Evolutionary conservation across 2,329 filamentous ascomycete species (phyloP).

Genomic region (Monilinia laxa): DNA sequence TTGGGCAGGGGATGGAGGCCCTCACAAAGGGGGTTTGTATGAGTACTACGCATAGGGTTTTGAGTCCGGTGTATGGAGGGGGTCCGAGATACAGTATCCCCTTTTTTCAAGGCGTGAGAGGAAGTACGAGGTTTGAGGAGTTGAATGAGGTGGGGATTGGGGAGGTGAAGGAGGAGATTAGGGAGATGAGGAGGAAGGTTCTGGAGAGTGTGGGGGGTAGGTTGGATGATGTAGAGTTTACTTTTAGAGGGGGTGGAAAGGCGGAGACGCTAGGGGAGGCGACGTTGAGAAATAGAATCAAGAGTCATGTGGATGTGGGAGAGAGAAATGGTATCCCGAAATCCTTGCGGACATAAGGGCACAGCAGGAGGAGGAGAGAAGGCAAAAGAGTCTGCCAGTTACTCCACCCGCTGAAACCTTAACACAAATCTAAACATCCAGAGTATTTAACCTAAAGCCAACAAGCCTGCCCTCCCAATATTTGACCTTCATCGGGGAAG

Average conservation of each 20-base stretch:
- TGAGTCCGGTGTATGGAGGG: slow-evolving; percentile 67
- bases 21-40: slow-evolving; percentile 80
- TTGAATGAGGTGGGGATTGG: slow-evolving; percentile 49
- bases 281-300: slow-evolving; percentile 78
- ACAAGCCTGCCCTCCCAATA: background rate
- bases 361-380: slow-evolving; percentile 51
- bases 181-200: slow-evolving; percentile 59
- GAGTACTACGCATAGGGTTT: slow-evolving; percentile 77
- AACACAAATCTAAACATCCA: background rate
- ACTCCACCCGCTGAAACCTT: slow-evolving; percentile 18
- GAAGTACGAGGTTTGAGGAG: slow-evolving; percentile 72
- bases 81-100: slow-evolving; percentile 78
- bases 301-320: slow-evolving; percentile 84
- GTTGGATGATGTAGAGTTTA: slow-evolving; percentile 81
- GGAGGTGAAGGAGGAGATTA: slow-evolving; percentile 59
- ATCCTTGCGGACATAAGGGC: slow-evolving; percentile 53
- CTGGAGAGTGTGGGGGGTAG: slow-evolving; percentile 55
- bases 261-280: slow-evolving; percentile 74
- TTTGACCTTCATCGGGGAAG: background rate
- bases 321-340: slow-evolving; percentile 75
- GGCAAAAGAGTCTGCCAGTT: slow-evolving; percentile 25
- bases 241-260: slow-evolving; percentile 66
- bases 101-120: slow-evolving; percentile 84
- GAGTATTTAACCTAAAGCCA: background rate
- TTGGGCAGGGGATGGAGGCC: slow-evolving; percentile 84